These are phyloP conservation scores for Vitis rupestris DNA, from an alignment of 164 flowering plant species.

Conservation along the genomic window DNA sequence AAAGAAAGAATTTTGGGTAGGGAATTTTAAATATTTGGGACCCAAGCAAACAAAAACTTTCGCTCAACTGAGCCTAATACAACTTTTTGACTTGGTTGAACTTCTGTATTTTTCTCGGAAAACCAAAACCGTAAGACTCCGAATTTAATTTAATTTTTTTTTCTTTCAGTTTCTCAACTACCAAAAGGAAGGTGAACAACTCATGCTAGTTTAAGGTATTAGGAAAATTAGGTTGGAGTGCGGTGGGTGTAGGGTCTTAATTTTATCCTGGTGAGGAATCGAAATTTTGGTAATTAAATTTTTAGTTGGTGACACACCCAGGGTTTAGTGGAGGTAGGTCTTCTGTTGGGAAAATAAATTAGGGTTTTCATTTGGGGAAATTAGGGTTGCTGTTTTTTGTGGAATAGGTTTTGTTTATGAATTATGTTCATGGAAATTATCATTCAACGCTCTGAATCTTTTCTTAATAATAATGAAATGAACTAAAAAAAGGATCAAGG, in stretches of 20 bases:
- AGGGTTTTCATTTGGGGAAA: too few relatives aligned
- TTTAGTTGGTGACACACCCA: too few relatives aligned
- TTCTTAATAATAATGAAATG: too few relatives aligned
- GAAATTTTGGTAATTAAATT: too few relatives aligned
- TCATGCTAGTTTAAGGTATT: not conserved
- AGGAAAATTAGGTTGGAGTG: not conserved
- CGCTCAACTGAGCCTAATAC: not conserved
- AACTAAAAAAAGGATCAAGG: too few relatives aligned
- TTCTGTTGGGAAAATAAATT: too few relatives aligned
- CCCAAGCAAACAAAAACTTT: not conserved
- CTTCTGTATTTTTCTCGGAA: not conserved
- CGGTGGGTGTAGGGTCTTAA: slow-evolving; percentile 1
- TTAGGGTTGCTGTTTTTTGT: too few relatives aligned
- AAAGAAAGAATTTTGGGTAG: not conserved
- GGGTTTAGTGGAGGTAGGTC: too few relatives aligned
- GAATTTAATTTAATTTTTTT: not conserved
- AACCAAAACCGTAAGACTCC: not conserved
- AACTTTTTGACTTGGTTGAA: not conserved
- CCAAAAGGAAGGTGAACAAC: not conserved
- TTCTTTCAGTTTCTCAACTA: not conserved
- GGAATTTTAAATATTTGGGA: not conserved
- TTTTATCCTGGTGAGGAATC: not conserved
- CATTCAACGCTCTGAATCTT: too few relatives aligned
- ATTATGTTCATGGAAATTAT: too few relatives aligned
- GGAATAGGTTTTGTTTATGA: too few relatives aligned